These are phyloP conservation scores for Leptographium procerum DNA, from an alignment of 2,329 filamentous ascomycete genomes.

Conservation along the genomic window DNA sequence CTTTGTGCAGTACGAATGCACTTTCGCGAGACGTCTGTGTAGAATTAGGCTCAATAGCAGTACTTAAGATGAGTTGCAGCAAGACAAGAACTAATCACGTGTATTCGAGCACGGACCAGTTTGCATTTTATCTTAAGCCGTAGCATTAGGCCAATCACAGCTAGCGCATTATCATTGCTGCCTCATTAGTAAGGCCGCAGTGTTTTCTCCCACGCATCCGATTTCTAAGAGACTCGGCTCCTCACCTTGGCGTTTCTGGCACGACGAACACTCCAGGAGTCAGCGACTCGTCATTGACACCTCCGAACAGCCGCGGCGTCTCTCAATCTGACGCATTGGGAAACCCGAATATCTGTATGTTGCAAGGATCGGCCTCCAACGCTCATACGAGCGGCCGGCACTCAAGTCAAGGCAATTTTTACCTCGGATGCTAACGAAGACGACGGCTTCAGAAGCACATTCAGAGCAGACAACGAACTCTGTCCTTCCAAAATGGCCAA, in stretches of 20 bases:
- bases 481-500: slow-evolving; percentile 6
- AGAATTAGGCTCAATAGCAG: background rate
- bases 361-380: background rate
- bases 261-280: background rate
- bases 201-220: background rate
- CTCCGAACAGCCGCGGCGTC: background rate
- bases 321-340: background rate
- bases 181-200: background rate
- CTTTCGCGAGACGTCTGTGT: background rate
- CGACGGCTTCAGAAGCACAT: background rate
- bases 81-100: background rate
- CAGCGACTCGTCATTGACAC: background rate
- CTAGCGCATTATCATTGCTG: background rate
- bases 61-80: background rate
- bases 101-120: background rate
- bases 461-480: too few relatives aligned
- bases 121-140: background rate
- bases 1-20: background rate
- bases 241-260: background rate
- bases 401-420: background rate
- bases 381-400: background rate
- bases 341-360: background rate
- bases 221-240: background rate
- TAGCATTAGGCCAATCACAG: background rate
- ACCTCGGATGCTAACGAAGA: background rate